Evolutionary conservation across 805 yeast species (phyloP).

Genomic region (Lipomyces spencermartinsiae): DNA sequence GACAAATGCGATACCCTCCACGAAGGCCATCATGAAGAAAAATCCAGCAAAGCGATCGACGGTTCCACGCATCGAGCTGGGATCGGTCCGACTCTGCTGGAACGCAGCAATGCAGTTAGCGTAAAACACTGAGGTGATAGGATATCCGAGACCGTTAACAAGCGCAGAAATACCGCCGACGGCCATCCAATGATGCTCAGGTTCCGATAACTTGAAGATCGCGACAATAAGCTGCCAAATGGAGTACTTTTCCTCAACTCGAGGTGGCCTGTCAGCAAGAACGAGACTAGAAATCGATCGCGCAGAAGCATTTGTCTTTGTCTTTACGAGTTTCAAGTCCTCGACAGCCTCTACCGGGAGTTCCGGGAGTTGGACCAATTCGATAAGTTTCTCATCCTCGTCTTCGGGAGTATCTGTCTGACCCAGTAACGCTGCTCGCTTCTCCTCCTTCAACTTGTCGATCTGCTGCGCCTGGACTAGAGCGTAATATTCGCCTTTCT

Average conservation of each 20-base stretch:
- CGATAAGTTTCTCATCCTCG: constrained; percentile 13
- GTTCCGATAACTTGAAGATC: constrained; percentile 28
- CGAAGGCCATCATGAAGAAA: constrained; percentile 38
- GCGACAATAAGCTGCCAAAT: constrained; percentile 23
- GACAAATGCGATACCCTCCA: constrained; percentile 28
- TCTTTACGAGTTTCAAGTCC: constrained; percentile 14
- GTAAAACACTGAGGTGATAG: constrained; percentile 47
- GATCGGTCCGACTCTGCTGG: constrained; percentile 37
- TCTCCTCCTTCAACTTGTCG: constrained; percentile 45
- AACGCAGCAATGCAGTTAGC: constrained; percentile 48
- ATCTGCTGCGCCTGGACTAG: constrained; percentile 49
- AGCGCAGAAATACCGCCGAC: constrained; percentile 33
- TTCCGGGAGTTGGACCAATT: not conserved
- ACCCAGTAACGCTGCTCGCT: constrained; percentile 48
- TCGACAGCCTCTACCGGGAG: constrained; percentile 13
- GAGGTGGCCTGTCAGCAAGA: constrained; percentile 9
- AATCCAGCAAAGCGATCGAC: constrained; percentile 43
- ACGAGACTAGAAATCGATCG: constrained; percentile 32
- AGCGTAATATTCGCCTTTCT: constrained; percentile 43
- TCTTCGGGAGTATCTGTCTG: constrained; percentile 46
- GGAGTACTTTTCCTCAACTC: constrained; percentile 11
- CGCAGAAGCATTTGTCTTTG: constrained; percentile 41
- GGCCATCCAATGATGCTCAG: constrained; percentile 30
- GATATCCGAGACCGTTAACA: constrained; percentile 34
- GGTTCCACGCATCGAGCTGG: constrained; percentile 47